Evolutionary conservation across 2,329 filamentous ascomycete species (phyloP), one percentile per base, ranked within the genome.

Genomic region (Graphilbum ipis-grandicollis): DNA sequence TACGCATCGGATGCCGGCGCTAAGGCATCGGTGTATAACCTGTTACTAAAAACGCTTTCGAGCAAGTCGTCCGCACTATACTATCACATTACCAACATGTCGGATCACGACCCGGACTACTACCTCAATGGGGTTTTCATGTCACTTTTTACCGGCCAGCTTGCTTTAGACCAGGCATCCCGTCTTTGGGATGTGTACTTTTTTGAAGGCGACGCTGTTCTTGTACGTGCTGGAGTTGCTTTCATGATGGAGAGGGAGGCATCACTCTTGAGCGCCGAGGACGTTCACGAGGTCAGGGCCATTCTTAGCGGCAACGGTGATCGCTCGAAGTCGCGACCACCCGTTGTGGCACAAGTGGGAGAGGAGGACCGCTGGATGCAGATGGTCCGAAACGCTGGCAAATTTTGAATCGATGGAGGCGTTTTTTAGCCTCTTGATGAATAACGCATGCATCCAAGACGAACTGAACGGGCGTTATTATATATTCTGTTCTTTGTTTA

Each of bases 111-210:
- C 5, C 58, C 68, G 1, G 60, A 73, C 35, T 44, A 55, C 15
- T 80, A 74, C 45, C 59, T 85, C 7, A 55, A 63, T 21, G 58
- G 65, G 13, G 58, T 81, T 36, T 79, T 83, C 47, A 67, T 66
- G 6, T 63, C 63, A 14, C 58, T 84, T 6, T 81, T 83, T 50
- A 77, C 77, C 0, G 55, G 57, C 14, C 60, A 68, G 29, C 56
- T 83, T 4, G 66, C 68, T 8, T 63, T 85, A 14, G 81, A 86
- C 47, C 69, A 79, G 46, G 78, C 74, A 4, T 71, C 74, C 2
- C 62, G 83, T 2, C 56, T 90, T 12, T 88, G 80, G 79, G 83
- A 92, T 44, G 71, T 88, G 0, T 84, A 82, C 46, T 73, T 81
- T 3, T 84, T 92, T 44, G 83, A 92, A 50, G 80, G 81, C 19